A percentile compares a stretch with the other conserved stretches of the same genome.
These are phyloP conservation scores for Coniophora puteana DNA, from an alignment of 1,284 basidiomycete genomes.

Conservation along the genomic window DNA sequence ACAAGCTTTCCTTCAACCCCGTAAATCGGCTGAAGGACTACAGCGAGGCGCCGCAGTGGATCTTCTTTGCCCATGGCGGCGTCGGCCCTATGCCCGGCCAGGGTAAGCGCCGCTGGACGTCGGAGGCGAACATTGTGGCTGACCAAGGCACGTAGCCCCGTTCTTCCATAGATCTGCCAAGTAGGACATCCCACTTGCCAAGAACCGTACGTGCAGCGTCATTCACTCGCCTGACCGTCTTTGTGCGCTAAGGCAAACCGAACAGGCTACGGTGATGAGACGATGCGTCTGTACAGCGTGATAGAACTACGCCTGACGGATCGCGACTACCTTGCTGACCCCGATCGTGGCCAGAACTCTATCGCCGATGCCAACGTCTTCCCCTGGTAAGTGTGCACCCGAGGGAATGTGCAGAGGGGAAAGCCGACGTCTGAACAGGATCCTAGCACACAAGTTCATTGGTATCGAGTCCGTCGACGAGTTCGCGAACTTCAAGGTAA, in stretches of 20 bases:
- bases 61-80: slow-evolving; percentile 54
- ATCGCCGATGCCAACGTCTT: slow-evolving; percentile 39
- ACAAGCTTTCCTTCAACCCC: slow-evolving; percentile 47
- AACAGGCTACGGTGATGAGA: slow-evolving; percentile 48
- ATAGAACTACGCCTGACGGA: slow-evolving; percentile 44
- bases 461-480: slow-evolving; percentile 34
- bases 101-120: slow-evolving; percentile 14
- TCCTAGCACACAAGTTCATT: slow-evolving; percentile 29
- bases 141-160: slow-evolving; percentile 27
- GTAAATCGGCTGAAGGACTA: slow-evolving; percentile 39
- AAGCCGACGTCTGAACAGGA: no score
- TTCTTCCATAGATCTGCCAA: slow-evolving; percentile 36
- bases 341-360: slow-evolving; percentile 42
- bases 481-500: slow-evolving; percentile 38
- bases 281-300: slow-evolving; percentile 48
- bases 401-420: no score
- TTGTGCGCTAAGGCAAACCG: not conserved
- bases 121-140: no score
- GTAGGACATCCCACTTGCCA: slow-evolving; percentile 36
- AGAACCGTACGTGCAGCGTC: slow-evolving; percentile 28
- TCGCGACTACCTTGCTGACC: slow-evolving; percentile 48
- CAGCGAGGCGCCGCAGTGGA: slow-evolving; percentile 60
- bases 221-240: not conserved
- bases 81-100: slow-evolving; percentile 48
- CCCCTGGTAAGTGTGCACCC: slow-evolving; percentile 26